phyloP scores from a whole-genome alignment of 768 basidiomycete genomes.

The Phylloporus rhodoxanthus region DNA sequence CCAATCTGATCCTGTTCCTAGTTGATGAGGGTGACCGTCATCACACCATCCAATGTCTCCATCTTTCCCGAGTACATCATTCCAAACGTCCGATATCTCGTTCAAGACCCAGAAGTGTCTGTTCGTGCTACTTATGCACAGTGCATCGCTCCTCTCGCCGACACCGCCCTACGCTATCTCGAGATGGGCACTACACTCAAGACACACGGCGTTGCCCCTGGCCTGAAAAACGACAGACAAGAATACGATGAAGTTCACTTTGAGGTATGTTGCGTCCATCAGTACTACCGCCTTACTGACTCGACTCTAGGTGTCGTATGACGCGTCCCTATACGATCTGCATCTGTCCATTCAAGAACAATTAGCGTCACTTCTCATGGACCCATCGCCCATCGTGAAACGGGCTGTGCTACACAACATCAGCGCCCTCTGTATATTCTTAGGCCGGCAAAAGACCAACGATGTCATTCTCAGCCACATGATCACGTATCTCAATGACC shows the following conservation, averaged over 20 bases:
- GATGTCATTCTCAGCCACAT: slow-evolving; percentile 89
- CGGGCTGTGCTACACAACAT: slow-evolving; percentile 85
- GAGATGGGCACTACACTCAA: slow-evolving; percentile 92
- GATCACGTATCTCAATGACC: slow-evolving; percentile 80
- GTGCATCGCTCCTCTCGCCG: slow-evolving; percentile 78
- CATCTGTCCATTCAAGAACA: slow-evolving; percentile 84
- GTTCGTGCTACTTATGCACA: slow-evolving; percentile 79
- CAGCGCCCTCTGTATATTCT: slow-evolving; percentile 85
- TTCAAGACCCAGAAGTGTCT: slow-evolving; percentile 79
- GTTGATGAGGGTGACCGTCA: slow-evolving; percentile 63
- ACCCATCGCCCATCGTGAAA: slow-evolving; percentile 84
- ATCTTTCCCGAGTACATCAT: slow-evolving; percentile 96
- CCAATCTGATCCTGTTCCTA: slow-evolving; percentile 30
- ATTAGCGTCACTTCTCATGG: slow-evolving; percentile 78
- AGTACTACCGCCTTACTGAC: not conserved
- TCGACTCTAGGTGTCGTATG: slow-evolving; percentile 76
- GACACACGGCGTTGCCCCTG: slow-evolving; percentile 62
- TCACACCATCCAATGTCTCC: slow-evolving; percentile 55
- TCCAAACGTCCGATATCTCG: slow-evolving; percentile 79
- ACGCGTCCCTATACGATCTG: slow-evolving; percentile 78
- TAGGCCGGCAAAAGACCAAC: slow-evolving; percentile 89
- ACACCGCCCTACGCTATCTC: slow-evolving; percentile 79
- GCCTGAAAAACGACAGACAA: slow-evolving; percentile 42
- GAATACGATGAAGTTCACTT: slow-evolving; percentile 76
- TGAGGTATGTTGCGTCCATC: slow-evolving; percentile 47